Evolutionary conservation across 441 rosid species (phyloP).

Genomic region (Corymbia citriodora): DNA sequence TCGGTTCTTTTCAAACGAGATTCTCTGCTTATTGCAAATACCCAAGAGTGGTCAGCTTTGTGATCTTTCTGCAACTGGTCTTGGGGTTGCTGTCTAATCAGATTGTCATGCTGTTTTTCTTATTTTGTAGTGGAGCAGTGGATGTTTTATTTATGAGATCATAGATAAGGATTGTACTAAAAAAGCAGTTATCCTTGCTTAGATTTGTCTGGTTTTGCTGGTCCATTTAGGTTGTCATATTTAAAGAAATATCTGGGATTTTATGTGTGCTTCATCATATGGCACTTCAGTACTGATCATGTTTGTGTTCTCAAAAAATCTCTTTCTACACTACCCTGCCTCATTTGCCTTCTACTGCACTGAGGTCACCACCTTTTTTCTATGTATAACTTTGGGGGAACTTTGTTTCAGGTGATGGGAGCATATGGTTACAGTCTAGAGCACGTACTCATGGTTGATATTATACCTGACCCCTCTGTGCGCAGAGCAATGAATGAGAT

Average conservation of each 20-base stretch:
- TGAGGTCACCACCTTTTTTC: background rate
- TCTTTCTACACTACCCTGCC: background rate
- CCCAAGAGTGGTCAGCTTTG: background rate
- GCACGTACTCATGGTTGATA: slow-evolving; percentile 96
- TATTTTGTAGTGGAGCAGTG: background rate
- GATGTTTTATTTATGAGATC: background rate
- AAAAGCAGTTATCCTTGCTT: background rate
- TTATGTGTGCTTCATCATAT: background rate
- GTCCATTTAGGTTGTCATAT: background rate
- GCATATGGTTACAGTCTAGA: slow-evolving; percentile 94
- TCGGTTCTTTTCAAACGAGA: background rate
- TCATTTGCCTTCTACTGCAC: background rate
- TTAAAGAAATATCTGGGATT: background rate
- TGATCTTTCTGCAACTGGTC: background rate
- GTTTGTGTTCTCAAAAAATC: background rate
- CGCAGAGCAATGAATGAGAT: slow-evolving; percentile 98
- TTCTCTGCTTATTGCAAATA: background rate
- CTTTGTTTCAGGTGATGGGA: slow-evolving; percentile 65
- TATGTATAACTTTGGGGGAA: background rate
- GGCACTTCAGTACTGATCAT: background rate
- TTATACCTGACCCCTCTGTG: slow-evolving; percentile 86
- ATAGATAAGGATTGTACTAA: background rate
- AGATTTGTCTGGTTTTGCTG: background rate
- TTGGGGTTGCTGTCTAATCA: background rate
- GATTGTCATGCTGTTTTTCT: background rate